Evolutionary conservation across 345 rosid species (phyloP), one percentile per base, ranked within the genome.

Genomic region (Moringa oleifera): DNA sequence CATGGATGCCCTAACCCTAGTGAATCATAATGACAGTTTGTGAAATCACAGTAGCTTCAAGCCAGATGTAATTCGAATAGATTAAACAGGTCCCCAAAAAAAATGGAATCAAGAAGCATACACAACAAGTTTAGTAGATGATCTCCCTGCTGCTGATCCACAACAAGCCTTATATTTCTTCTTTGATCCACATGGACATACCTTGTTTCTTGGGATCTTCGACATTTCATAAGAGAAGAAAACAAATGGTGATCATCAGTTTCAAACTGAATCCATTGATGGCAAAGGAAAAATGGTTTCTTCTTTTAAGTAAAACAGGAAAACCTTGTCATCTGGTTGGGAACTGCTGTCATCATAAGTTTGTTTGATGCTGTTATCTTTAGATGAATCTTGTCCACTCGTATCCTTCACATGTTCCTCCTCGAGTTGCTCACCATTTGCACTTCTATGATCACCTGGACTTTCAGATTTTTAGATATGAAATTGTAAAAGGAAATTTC

Each of bases 131-230:
- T 77, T 85, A 18, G 77, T 57, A 23, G 83, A 70, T 65, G 87
- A 53, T 77, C 81, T 86, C 70, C 82, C 81, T 17, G 78, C 49
- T n/a, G 71, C 88, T 63, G 94, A 65, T 64, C 96, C 95, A 57
- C 98, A 93, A 68, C 94, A 90, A 50, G 97, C 76, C 75, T 90
- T 94, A 82, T 88, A 77, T 76, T 90, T 94, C 84, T 81, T 90
- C 87, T 80, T 88, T 23, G 97, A 90, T 55, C 97, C 97, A 61
- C 96, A 90, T 24, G 86, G 85, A 64, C 97, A 90, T 18, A 66
- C 50, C 72, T 86, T 82, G 71, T 86, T 90, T 79, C 90, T 81
- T 15, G 90, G 64, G 37, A 90, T 75, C 75, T 82, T 84, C 89
- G 81, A 77, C 76, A 66, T 37, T 70, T 67, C 57, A 33, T 17